Evolutionary conservation across 2,329 filamentous ascomycete species (phyloP).

Genomic region (Aspergillus sp.): DNA sequence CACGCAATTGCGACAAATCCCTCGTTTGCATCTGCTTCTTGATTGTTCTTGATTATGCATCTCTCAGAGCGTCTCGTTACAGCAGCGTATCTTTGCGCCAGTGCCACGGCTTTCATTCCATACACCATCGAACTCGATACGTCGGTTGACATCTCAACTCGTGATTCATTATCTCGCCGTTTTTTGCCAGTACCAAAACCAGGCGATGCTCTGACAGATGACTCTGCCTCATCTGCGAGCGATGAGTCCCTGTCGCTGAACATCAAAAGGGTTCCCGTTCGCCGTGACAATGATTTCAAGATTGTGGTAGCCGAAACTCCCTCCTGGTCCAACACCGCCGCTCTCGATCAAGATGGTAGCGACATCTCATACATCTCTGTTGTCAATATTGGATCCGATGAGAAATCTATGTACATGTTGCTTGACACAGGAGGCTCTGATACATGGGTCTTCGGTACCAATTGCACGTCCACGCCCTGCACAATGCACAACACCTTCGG

Average conservation of each 20-base stretch:
- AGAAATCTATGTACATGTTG: constrained; percentile 55
- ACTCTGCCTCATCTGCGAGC: constrained; percentile 16
- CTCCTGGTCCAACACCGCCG: constrained; percentile 48
- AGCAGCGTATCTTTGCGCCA: constrained; percentile 32
- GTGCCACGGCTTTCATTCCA: constrained; percentile 48
- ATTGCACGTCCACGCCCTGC: constrained; percentile 69
- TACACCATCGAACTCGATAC: constrained; percentile 33
- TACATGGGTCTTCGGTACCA: constrained; percentile 78
- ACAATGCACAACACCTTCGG: constrained; percentile 70
- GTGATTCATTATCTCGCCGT: constrained; percentile 24
- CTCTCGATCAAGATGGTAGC: constrained; percentile 55
- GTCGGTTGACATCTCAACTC: constrained; percentile 19
- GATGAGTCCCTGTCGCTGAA: constrained; percentile 34
- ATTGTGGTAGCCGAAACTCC: constrained; percentile 46
- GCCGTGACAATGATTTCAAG: constrained; percentile 52
- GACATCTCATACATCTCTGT: constrained; percentile 58
- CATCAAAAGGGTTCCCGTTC: constrained; percentile 40
- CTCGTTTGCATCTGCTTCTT: neutral
- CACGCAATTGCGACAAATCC: neutral
- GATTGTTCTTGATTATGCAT: constrained; percentile 35
- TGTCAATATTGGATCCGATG: constrained; percentile 52
- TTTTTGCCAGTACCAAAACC: constrained; percentile 36
- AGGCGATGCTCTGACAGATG: constrained; percentile 21
- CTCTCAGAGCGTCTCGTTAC: constrained; percentile 39
- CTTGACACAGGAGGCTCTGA: constrained; percentile 62